Evolutionary conservation across 2,329 filamentous ascomycete species (phyloP), one percentile per base, ranked within the genome.

Genomic region (Trichothecium roseum): DNA sequence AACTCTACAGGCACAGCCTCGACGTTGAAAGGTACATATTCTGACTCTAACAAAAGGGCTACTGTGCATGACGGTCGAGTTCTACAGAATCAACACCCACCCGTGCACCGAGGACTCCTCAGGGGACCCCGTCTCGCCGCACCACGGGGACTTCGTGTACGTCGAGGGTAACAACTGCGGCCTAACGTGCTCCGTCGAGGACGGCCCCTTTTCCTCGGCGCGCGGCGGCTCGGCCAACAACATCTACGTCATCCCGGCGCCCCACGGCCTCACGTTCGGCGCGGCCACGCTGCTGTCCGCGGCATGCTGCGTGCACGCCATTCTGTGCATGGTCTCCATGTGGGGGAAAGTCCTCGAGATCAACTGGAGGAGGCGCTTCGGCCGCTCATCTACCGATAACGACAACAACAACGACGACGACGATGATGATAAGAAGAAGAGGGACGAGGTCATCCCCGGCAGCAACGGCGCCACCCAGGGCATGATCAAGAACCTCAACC

Each of bases 311-410:
- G 69, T 83, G 3, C 75, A 77, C 1, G 73, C 76, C 2, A 67
- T 81, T 8, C 53, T 82, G 0, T 76, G 72, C 8, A 53, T 81
- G 8, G 59, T 74, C 0, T 75, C 69, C 1, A 80, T 74, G 54
- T 75, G 71, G 68, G 70, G 74, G 42, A 79, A 76, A 45, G 78
- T 82, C 4, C 51, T 78, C 2, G 67, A 78, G 40, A 66, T 69
- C 34, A 79, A 79, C 39, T 78, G 72, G 72, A 72, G 63, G 16
- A 33, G 30, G 16, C 28, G 41, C 59, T 52, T 28, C 54, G 57
- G 1, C 64, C 62, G 28, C 58, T 59, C 53, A 20, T 43, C 18
- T 12, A 18, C 10, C 14, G 17, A 18, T 20, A 40, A 40, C 2
- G 28, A 26, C 1, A n/a, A n/a, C n/a, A n/a, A n/a, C n/a, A n/a